These are phyloP conservation scores for Solanum tarapatanum DNA, from an alignment of 257 asterid genomes.

Conservation along the genomic window DNA sequence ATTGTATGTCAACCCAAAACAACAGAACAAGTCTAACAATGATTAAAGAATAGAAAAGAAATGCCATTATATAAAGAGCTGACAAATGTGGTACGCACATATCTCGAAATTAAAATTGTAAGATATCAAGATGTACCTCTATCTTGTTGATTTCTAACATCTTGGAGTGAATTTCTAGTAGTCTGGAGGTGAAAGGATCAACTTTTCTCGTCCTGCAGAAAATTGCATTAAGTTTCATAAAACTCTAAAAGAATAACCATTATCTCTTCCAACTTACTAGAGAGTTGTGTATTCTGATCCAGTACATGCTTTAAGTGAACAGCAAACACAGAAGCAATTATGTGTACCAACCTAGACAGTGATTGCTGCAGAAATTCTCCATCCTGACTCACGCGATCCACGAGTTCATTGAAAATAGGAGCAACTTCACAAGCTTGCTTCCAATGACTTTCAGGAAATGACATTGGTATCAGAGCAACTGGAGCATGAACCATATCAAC, in stretches of 20 bases:
- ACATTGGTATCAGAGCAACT: conserved; percentile 58
- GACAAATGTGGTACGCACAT: neutral
- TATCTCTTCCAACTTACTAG: neutral
- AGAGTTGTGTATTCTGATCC: neutral
- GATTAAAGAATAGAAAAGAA: neutral
- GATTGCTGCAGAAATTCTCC: conserved; percentile 78
- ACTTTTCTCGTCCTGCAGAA: conserved; percentile 31
- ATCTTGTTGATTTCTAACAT: conserved; percentile 28
- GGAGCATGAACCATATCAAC: conserved; percentile 90
- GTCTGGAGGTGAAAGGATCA: conserved; percentile 34
- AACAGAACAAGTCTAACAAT: neutral
- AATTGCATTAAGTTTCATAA: neutral
- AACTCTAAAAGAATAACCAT: neutral
- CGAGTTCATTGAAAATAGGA: conserved; percentile 86
- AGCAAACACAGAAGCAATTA: neutral
- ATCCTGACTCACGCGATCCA: conserved; percentile 87
- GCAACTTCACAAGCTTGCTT: conserved; percentile 91
- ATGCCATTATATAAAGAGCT: neutral
- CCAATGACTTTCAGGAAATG: conserved; percentile 67
- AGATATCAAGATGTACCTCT: conserved; percentile 14
- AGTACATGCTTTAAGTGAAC: neutral
- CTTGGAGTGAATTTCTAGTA: conserved; percentile 34
- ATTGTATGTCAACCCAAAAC: neutral
- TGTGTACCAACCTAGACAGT: conserved; percentile 54
- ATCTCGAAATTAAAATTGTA: neutral